Base-by-base conservation (phyloP, 2,329 filamentous ascomycete species). In the Hypoxylon sp. region DNA sequence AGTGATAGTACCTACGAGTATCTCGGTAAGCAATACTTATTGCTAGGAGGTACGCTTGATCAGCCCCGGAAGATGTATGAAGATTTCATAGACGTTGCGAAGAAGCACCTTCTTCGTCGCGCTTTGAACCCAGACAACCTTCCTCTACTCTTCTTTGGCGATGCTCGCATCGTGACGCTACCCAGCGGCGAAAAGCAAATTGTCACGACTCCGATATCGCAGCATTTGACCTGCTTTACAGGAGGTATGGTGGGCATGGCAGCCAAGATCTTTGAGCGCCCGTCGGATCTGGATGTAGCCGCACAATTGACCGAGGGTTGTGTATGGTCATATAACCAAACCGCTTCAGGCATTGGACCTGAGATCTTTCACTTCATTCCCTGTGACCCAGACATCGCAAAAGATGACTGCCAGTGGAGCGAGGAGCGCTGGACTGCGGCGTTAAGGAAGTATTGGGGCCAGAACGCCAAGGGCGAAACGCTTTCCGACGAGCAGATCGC, bases 181-280 rank as follows among this genome's bases (percentile, higher is more conserved):
- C 60, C 73, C 1, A 67, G 73, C 14, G 70, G 73, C 3, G 74
- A 74, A 5, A 56, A 72, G 19, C 52, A 65, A 22, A 65, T 74
- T 65, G 74, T 72, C 19, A 77, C 71, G 22, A 78, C 79, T 1
- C 74, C 79, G 1, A 78, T 78, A 51, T 78, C 82, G 10, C 87
- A 87, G 39, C 90, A 91, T 76, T 80, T 90, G 1, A 85, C 85
- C 10, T 91, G 89, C 76, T 91, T 91, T 72, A 83, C 84, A 1
- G 89, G 89, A 13, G 90, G 89, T 26, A 91, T 91, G 89, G 86
- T 91, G 3, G 89, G 83, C 9, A 83, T 91, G 67, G 88, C 84
- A 11, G 84, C 87, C 1, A 88, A 86, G 64, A 81, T 90, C 35
- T 90, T 91, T 73, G 77, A 85, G 50, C 82, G 85, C 2, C 82